Base-by-base conservation (phyloP, 2,329 filamentous ascomycete species). In the Cadophora luteo-olivacea region DNA sequence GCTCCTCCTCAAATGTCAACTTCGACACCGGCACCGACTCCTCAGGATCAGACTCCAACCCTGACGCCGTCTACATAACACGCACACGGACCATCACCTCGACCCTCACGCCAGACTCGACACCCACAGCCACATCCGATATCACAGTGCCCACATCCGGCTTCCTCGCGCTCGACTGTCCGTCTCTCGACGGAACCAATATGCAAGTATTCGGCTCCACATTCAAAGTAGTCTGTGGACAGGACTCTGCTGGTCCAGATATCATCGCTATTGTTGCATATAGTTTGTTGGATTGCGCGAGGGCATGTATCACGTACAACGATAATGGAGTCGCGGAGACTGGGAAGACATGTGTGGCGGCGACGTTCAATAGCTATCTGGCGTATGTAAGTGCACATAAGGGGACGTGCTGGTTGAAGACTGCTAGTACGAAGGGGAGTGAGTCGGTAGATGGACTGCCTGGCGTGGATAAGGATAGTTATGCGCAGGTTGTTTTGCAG, bases 401-500 rank as follows among this genome's bases (percentile, higher is more conserved):
- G n/a, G 61, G 61, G 32, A 64, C 61, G 1, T 64, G 61, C 33
- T 64, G 61, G 61, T 52, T 64, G 60, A 64, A 64, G 45, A 49
- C 45, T 2, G 45, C 45, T 19, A 54, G 32, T 64, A 36, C 24
- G 29, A 64, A 45, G 19, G 48, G 48, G 29, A 36, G 24, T 16
- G 24, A 45, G 9, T 1, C 38, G 29, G 49, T 64, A 11, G 49
- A 64, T 52, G 48, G 61, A 4, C 38, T 64, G 45, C 8, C 24
- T 1, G 61, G 61, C 6, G 33, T 64, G 12, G 45, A 52, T 64
- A 22, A 45, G 33, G 32, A 64, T 64, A 52, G 24, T 29, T 64
- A 64, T 38, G 61, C 61, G 33, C 61, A 64, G 29, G 45, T 64
- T 25, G 49, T 64, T 12, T 64, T 64, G 45, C 61, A 64, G 49